Base-by-base conservation (phyloP, 2,329 filamentous ascomycete species). In the Lachnellula occidentalis region DNA sequence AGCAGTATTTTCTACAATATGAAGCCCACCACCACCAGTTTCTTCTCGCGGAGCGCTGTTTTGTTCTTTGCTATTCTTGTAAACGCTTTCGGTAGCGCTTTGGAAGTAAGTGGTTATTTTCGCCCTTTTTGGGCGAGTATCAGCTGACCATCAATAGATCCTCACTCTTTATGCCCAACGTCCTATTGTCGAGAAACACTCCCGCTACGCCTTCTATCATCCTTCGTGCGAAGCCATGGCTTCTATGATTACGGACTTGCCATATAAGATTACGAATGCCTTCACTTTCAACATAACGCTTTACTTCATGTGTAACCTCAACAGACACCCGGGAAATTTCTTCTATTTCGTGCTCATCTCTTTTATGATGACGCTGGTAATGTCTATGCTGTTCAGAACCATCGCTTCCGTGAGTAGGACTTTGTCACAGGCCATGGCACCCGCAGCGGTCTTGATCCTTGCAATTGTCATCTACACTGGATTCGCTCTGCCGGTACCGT, bases 101-200 rank as follows among this genome's bases (percentile, higher is more conserved):
- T 85, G 34, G 81, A 82, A 2, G 66, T 86, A 62, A 46, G 78
- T 79, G 87, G 5, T 82, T 31, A 31, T 71, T 87, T 79, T 68
- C 74, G 75, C 50, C 78, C 83, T 59, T 82, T 81, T 51, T 82
- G 81, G 46, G 71, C 87, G 34, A 74, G 88, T 27, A 88, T 88
- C 76, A 70, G 88, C 82, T 17, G 84, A 39, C 36, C n/a, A 9
- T 17, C 4, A 6, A 9, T 86, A 86, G 65, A 86, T 95, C 67
- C 73, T 94, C 0, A n/a, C 49, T 31, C 78, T 95, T 3, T 96
- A 94, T 67, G 80, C 87, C 3, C 90, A 95, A 80, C 86, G 92
- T 34, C 88, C 89, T 0, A 95, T 96, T 62, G 89, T 96, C 55
- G 90, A 96, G 68, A 96, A 96, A 70, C 92, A 97, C 64, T 76